A percentile compares a stretch with the other conserved stretches of the same genome.
Conservation (phyloP, 1,284 basidiomycete species). For the Chalciporus sp. region DNA sequence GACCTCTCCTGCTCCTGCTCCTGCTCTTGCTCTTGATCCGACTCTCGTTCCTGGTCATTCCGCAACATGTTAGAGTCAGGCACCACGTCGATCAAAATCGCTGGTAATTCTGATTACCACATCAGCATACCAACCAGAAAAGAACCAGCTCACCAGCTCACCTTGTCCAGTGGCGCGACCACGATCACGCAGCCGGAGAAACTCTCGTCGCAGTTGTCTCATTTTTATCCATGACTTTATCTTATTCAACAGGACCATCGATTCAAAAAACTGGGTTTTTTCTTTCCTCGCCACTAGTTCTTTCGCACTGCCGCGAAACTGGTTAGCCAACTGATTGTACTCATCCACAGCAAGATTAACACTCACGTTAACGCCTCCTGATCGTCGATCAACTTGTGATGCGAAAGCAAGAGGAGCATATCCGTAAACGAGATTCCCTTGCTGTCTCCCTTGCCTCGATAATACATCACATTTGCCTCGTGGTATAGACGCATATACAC, state of each 20-base stretch:
- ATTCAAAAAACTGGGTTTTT: constrained; percentile 78
- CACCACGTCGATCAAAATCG: constrained; percentile 63
- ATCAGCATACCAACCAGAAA: background rate
- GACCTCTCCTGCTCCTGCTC: constrained; percentile 24
- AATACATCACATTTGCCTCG: constrained; percentile 78
- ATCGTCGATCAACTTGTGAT: constrained; percentile 92
- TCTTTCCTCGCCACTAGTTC: constrained; percentile 79
- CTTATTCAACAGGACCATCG: constrained; percentile 83
- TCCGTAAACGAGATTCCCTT: constrained; percentile 90
- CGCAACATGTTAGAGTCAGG: constrained; percentile 52
- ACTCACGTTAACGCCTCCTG: constrained; percentile 83
- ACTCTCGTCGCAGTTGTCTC: constrained; percentile 73
- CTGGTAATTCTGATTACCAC: constrained; percentile 57
- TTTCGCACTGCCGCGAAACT: constrained; percentile 58
- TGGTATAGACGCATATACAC: constrained; percentile 80
- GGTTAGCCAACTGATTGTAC: too few relatives aligned
- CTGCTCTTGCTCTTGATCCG: constrained; percentile 41
- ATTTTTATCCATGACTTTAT: constrained; percentile 79
- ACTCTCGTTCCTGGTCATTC: constrained; percentile 35
- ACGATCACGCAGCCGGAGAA: constrained; percentile 50
- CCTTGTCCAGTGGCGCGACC: constrained; percentile 30
- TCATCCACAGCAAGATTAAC: background rate
- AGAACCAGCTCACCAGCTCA: constrained; percentile 17
- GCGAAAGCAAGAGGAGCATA: constrained; percentile 88
- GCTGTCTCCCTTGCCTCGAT: constrained; percentile 70